phyloP scores from a whole-genome alignment of 306 rosid species.

The Corylus avellana region DNA sequence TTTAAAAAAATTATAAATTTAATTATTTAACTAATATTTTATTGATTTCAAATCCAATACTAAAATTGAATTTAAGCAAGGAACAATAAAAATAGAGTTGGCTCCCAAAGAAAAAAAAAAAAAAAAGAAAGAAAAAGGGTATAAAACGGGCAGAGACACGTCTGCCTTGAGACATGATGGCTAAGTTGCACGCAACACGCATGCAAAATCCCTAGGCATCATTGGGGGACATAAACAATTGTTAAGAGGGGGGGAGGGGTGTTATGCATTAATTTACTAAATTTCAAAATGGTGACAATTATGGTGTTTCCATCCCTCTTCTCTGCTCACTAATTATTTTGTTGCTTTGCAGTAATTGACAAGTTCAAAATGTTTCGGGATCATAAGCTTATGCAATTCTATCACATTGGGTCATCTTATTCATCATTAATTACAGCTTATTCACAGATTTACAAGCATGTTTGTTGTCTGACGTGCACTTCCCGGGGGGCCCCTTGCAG shows the following conservation, averaged over 20 bases:
- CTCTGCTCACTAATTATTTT: slow-evolving; percentile 62
- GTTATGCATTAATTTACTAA: slow-evolving; percentile 5
- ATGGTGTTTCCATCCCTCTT: slow-evolving; percentile 63
- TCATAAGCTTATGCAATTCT: slow-evolving; percentile 31
- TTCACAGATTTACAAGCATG: slow-evolving; percentile 47
- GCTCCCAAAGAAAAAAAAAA: not conserved
- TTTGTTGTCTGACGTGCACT: slow-evolving; percentile 83
- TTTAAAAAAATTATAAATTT: too few relatives aligned
- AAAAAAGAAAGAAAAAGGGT: not conserved
- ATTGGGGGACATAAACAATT: slow-evolving; percentile 40
- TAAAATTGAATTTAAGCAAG: too few relatives aligned
- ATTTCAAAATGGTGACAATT: slow-evolving; percentile 52
- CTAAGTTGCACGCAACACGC: slow-evolving; percentile 46
- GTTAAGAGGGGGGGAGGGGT: slow-evolving; percentile 10
- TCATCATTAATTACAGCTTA: slow-evolving; percentile 54
- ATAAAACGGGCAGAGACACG: not conserved
- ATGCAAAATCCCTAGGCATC: slow-evolving; percentile 38
- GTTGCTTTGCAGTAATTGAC: slow-evolving; percentile 60
- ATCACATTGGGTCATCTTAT: not conserved
- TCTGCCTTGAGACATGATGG: slow-evolving; percentile 25
- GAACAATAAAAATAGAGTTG: too few relatives aligned
- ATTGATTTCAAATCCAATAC: too few relatives aligned
- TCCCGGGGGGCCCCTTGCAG: slow-evolving; percentile 21
- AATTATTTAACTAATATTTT: too few relatives aligned
- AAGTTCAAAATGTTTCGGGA: slow-evolving; percentile 49